Evolutionary conservation across 805 yeast genomes (phyloP).

Genomic region (Osmozyma mogii): DNA sequence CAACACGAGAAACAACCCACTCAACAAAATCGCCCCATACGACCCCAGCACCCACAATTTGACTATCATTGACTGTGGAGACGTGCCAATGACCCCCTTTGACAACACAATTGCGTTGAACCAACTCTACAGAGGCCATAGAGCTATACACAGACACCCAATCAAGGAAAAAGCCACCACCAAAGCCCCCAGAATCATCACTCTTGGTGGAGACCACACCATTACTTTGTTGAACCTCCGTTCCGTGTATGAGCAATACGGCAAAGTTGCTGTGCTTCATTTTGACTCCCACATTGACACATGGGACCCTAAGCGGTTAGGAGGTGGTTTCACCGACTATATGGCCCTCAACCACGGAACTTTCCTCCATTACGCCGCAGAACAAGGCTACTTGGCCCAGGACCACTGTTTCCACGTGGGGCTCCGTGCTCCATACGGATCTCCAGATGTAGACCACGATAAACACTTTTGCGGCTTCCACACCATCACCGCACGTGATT

Average conservation of each 20-base stretch:
- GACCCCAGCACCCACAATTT: slow-evolving; percentile 28
- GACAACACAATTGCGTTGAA: slow-evolving; percentile 56
- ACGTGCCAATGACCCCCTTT: slow-evolving; percentile 61
- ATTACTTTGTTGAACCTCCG: slow-evolving; percentile 43
- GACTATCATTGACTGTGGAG: slow-evolving; percentile 52
- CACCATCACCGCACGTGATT: slow-evolving; percentile 38
- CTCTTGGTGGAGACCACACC: slow-evolving; percentile 60
- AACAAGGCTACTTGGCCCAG: slow-evolving; percentile 48
- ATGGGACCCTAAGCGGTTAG: slow-evolving; percentile 56
- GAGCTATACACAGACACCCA: slow-evolving; percentile 37
- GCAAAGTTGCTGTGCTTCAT: slow-evolving; percentile 46
- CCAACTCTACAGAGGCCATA: slow-evolving; percentile 52
- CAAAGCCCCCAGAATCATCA: slow-evolving; percentile 33
- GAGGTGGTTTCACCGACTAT: slow-evolving; percentile 55
- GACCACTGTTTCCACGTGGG: slow-evolving; percentile 54
- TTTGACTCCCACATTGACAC: slow-evolving; percentile 68
- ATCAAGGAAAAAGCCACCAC: slow-evolving; percentile 5
- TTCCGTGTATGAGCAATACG: slow-evolving; percentile 43
- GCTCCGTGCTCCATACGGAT: slow-evolving; percentile 54
- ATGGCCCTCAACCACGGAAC: slow-evolving; percentile 62
- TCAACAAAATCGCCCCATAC: slow-evolving; percentile 46
- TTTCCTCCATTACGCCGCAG: slow-evolving; percentile 61
- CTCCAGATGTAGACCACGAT: slow-evolving; percentile 40
- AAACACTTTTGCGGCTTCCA: slow-evolving; percentile 42
- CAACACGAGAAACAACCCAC: slow-evolving; percentile 20